Base-by-base conservation (phyloP, 2,329 filamentous ascomycete genomes). In the Neophaeococcomyces aloes region DNA sequence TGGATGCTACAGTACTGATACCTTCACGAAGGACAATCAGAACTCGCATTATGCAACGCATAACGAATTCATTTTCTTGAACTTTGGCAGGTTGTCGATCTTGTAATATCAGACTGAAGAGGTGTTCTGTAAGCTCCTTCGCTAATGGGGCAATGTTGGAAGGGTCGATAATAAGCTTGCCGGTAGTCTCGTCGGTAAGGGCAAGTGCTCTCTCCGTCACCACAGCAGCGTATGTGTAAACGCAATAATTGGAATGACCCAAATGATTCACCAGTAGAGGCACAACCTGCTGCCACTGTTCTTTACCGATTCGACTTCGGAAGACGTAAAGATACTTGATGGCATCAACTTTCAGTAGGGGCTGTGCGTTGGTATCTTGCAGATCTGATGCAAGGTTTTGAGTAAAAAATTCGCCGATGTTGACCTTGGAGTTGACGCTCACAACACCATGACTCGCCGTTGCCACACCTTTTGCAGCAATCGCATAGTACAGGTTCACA, bases 301-400 rank as follows among this genome's bases (percentile, higher is more conserved):
- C 81, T 61, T 86, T 86, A 14, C 86, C 89, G 48, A 98, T 74
- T 59, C 95, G 87, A 61, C 87, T 94, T 57, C 91, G 83, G 78
- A 98, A 98, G 34, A 83, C 86, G 70, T 98, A 94, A 30, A 98
- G 75, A 61, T 88, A 98, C 64, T 96, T 98, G 72, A 98, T 94
- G 14, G 89, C 89, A 62, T 96, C 91, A 13, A 98, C 89, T 68
- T 94, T 94, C 55, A 94, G 74, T 48, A 98, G 88, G 7, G 87
- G 83, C 55, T 94, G 77, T 1, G 83, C 76, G 23, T 74, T 70
- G 27, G 77, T 71, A n/a, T 75, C 72, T 48, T 94, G 71, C 31
- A 98, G 71, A 61, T 98, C 91, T n/a, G 79, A 74, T 8, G 89
- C 89, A 56, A 98, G 83, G 61, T 96, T 78, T 50, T 83, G 84